These are phyloP conservation scores for Colletotrichum sp. DNA, from an alignment of 2,329 filamentous ascomycete genomes.

Conservation along the genomic window DNA sequence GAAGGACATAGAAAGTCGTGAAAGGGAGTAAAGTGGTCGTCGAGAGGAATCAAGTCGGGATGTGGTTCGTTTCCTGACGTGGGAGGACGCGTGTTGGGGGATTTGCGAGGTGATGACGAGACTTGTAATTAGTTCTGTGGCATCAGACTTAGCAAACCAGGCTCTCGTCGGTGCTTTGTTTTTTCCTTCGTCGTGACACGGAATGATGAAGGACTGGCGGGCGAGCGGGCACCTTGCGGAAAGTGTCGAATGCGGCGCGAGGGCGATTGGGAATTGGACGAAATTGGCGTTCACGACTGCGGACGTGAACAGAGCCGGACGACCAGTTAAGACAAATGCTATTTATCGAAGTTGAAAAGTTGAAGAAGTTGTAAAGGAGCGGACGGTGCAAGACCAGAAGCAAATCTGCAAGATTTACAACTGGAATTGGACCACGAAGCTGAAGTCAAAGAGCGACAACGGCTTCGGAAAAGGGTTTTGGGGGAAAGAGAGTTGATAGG, in stretches of 20 bases:
- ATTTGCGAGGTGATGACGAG: neutral
- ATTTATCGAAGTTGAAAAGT: conserved; percentile 21
- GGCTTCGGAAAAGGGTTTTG: conserved; percentile 27
- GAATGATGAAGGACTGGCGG: neutral
- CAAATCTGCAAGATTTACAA: conserved; percentile 54
- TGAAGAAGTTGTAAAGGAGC: conserved; percentile 27
- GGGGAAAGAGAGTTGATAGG: conserved; percentile 34
- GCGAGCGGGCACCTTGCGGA: neutral
- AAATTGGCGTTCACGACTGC: conserved; percentile 20
- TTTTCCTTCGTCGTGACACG: neutral
- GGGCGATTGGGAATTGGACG: conserved; percentile 17
- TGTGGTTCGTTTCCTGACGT: conserved; percentile 13
- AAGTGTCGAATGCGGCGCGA: conserved; percentile 9
- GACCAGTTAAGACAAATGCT: conserved; percentile 28
- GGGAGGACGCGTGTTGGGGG: neutral
- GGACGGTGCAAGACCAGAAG: conserved; percentile 53
- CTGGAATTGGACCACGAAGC: conserved; percentile 61
- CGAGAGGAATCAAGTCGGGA: neutral
- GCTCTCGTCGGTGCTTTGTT: neutral
- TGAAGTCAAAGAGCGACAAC: conserved; percentile 25
- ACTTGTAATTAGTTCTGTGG: conserved; percentile 12
- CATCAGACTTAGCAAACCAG: neutral
- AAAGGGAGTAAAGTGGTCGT: conserved; percentile 16
- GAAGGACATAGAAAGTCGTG: conserved; percentile 43
- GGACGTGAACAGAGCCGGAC: conserved; percentile 7